Conservation (phyloP, 2,329 filamentous ascomycete genomes). For the Fusarium ramigenum region DNA sequence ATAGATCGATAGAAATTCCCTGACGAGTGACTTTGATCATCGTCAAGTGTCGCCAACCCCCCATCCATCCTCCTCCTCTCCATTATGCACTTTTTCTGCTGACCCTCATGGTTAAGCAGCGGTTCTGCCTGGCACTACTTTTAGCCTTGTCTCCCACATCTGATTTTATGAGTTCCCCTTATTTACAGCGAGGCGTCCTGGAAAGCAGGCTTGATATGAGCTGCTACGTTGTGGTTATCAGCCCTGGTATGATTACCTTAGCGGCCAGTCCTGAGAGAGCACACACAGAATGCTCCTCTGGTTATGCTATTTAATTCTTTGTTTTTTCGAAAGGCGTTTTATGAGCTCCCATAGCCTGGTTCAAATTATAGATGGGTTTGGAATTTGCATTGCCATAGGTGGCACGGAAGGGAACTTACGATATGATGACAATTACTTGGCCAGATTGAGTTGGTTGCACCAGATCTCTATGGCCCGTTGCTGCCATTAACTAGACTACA, state of each 20-base stretch:
- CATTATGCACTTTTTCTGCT: slow-evolving; percentile 6
- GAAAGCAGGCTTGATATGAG: slow-evolving; percentile 26
- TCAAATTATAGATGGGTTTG: slow-evolving; percentile 20
- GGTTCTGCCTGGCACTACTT: neutral
- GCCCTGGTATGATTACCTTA: neutral
- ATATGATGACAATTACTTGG: slow-evolving; percentile 22
- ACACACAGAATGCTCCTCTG: neutral
- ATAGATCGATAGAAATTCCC: slow-evolving; percentile 42
- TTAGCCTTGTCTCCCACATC: slow-evolving; percentile 5
- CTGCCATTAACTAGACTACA: slow-evolving; percentile 14
- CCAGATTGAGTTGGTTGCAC: neutral
- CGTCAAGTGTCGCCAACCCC: slow-evolving; percentile 15
- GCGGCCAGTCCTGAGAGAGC: neutral
- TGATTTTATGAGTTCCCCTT: slow-evolving; percentile 17
- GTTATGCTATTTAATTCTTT: slow-evolving; percentile 20
- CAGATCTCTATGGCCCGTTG: neutral
- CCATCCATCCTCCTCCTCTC: slow-evolving; percentile 12
- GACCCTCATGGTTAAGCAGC: neutral
- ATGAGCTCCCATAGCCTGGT: slow-evolving; percentile 1
- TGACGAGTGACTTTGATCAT: slow-evolving; percentile 18
- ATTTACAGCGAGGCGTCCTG: slow-evolving; percentile 41
- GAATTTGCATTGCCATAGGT: slow-evolving; percentile 27
- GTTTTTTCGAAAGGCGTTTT: slow-evolving; percentile 9
- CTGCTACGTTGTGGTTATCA: slow-evolving; percentile 24
- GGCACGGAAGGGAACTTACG: slow-evolving; percentile 21